Evolutionary conservation across 1,284 basidiomycete species (phyloP), one percentile per base, ranked within the genome.

Genomic region (Leccinum ponderosum): DNA sequence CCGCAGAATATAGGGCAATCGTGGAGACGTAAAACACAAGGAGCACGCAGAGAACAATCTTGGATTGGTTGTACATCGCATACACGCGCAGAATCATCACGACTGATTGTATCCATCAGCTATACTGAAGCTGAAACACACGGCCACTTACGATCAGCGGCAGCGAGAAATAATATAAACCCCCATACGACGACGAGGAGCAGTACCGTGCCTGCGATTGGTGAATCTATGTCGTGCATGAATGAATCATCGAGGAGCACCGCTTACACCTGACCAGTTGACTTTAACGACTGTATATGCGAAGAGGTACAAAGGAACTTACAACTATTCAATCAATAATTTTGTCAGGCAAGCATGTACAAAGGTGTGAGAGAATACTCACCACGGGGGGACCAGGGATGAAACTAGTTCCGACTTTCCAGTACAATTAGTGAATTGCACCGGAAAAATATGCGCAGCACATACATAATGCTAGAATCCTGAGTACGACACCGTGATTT

Each of bases 61-160:
- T 69, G 25, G 64, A 68, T 57, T 47, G 56, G 33, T 54, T 29
- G 58, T 72, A 72, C 59, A 72, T 60, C 14, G 70, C 64, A 33
- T 72, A 70, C 14, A 70, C 56, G 2, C 70, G 66, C 8, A 69
- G 37, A 48, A 69, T 69, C 68, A 72, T 69, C 33, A 72, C 59
- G 9, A 68, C 70, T 72, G 37, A n/a, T 53, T 42, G 39, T 3
- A 42, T 42, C 39, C 1, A 42, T 42, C 8, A 42, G n/a, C 39
- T 42, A 42, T 17, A 42, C n/a, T 2, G 12, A 20, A 3, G 25
- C 3, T 55, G 27, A 57, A 31, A 20, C 3, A 15, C 1, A 44
- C 8, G 4, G 2, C 3, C 22, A 72, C 68, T 65, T 47, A 69
- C 70, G 48, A 20, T 69, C 64, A 1, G 66, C 56, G 11, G 62